phyloP scores from a whole-genome alignment of 441 rosid genomes.

The Mallotus repandus region DNA sequence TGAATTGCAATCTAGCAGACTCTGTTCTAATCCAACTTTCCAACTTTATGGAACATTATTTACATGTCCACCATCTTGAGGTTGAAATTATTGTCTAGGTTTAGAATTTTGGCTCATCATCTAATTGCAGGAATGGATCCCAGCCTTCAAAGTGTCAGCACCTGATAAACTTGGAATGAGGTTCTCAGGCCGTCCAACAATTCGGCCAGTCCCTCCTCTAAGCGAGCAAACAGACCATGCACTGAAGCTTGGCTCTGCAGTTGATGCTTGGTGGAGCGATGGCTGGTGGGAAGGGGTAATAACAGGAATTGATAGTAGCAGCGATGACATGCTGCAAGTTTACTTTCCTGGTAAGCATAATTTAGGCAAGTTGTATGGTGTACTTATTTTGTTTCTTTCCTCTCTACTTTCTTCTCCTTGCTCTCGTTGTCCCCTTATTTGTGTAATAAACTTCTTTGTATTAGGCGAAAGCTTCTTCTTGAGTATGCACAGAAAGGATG shows the following conservation, averaged over 20 bases:
- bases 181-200: conserved; percentile 60
- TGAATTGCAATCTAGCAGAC: conserved; percentile 1
- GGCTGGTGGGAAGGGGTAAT: conserved; percentile 99
- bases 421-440: background rate
- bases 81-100: background rate
- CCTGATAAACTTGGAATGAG: conserved; percentile 91
- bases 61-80: background rate
- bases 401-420: background rate
- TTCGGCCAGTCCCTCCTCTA: conserved; percentile 63
- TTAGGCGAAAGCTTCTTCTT: conserved; percentile 70
- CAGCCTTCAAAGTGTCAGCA: conserved; percentile 59
- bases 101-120: conserved; percentile 18
- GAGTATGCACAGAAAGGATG: conserved; percentile 52
- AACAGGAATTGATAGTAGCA: conserved; percentile 33
- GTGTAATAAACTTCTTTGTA: conserved; percentile 23
- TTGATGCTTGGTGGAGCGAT: conserved; percentile 99
- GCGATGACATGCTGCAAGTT: conserved; percentile 48
- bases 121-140: conserved; percentile 81
- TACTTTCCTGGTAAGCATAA: conserved; percentile 71
- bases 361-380: conserved; percentile 6
- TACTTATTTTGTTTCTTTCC: conserved; percentile 4
- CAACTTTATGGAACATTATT: background rate
- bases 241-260: conserved; percentile 61
- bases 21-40: background rate
- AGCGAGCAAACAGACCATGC: conserved; percentile 32